Percentiles rank a stretch among this genome's conserved stretches.
Conservation (phyloP, 176 grass and related monocot species). For the Carex littledalei region DNA sequence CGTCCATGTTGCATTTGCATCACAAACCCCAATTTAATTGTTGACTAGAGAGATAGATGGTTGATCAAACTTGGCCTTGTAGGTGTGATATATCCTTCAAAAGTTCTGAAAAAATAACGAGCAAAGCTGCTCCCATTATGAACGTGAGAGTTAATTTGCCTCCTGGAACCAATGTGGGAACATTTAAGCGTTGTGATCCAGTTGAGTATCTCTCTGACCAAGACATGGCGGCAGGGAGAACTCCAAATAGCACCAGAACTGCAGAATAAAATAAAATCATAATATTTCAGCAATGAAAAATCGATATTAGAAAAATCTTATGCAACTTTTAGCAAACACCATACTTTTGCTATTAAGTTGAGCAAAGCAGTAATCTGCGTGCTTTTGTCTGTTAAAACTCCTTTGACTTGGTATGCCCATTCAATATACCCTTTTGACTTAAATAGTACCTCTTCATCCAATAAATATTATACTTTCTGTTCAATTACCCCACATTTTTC, state of each 20-base stretch:
- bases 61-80: slow-evolving; percentile 20
- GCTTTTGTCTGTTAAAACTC: not conserved
- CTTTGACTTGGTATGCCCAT: not conserved
- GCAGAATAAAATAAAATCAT: slow-evolving; percentile 27
- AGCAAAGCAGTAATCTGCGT: not conserved
- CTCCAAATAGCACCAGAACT: slow-evolving; percentile 89
- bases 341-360: not conserved
- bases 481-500: not conserved
- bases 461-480: not conserved
- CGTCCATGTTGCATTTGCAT: not conserved
- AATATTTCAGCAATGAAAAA: not conserved
- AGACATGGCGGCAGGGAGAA: slow-evolving; percentile 84
- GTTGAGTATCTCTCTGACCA: slow-evolving; percentile 92
- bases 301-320: not conserved
- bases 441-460: not conserved
- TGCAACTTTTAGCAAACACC: not conserved
- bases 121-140: slow-evolving; percentile 48
- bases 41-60: not conserved
- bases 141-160: slow-evolving; percentile 53
- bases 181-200: slow-evolving; percentile 34
- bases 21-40: not conserved
- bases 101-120: slow-evolving; percentile 74
- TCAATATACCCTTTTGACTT: not conserved
- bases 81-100: slow-evolving; percentile 55
- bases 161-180: slow-evolving; percentile 56